Evolutionary conservation across 1,284 basidiomycete genomes (phyloP).

Genomic region (Coriolopsis trogii): DNA sequence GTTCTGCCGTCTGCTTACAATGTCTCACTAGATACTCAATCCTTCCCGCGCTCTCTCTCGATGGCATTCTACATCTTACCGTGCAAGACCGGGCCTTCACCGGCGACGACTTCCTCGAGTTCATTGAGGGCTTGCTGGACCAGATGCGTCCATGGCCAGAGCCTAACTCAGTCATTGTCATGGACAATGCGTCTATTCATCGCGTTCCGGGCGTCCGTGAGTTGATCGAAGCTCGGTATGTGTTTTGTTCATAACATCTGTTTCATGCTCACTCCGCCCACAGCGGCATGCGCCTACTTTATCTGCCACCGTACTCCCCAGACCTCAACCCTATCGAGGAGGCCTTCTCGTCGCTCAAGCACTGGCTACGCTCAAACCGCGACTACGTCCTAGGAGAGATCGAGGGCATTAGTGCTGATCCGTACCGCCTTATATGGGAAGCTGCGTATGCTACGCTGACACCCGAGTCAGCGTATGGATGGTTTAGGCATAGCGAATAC

Average conservation of each 20-base stretch:
- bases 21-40: too few relatives aligned
- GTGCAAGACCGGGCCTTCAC: too few relatives aligned
- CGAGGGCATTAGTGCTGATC: constrained; percentile 19
- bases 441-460: constrained; percentile 26
- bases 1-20: too few relatives aligned
- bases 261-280: background rate
- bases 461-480: constrained; percentile 25
- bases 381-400: constrained; percentile 23
- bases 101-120: too few relatives aligned
- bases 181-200: constrained; percentile 41
- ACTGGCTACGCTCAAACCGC: constrained; percentile 28
- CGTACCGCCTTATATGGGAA: constrained; percentile 31
- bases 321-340: constrained; percentile 40
- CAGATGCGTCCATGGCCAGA: too few relatives aligned
- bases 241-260: background rate
- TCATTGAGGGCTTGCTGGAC: too few relatives aligned
- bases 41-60: too few relatives aligned
- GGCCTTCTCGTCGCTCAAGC: constrained; percentile 37
- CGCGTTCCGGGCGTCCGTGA: constrained; percentile 31
- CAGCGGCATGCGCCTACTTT: constrained; percentile 36
- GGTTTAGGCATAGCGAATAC: constrained; percentile 27
- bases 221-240: constrained; percentile 35
- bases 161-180: too few relatives aligned
- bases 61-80: too few relatives aligned
- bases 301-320: constrained; percentile 39